These are phyloP conservation scores for Hirschioporus abietinus DNA, from an alignment of 768 basidiomycete genomes.

Conservation along the genomic window DNA sequence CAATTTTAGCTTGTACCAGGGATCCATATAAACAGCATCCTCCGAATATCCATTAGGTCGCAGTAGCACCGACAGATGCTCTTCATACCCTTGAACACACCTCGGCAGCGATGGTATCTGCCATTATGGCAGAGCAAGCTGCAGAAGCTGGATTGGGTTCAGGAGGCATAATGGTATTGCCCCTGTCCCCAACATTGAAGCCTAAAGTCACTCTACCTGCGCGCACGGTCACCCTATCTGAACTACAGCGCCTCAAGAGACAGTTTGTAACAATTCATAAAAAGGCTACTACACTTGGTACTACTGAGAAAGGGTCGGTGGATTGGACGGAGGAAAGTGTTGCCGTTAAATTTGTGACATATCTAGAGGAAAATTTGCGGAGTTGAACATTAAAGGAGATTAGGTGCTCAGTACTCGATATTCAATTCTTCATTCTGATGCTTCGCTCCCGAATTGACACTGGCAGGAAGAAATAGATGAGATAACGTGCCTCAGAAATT, in stretches of 20 bases:
- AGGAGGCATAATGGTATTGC: conserved; percentile 46
- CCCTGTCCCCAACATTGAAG: conserved; percentile 36
- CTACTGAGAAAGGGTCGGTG: conserved; percentile 68
- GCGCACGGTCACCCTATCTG: conserved; percentile 73
- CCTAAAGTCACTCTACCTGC: conserved; percentile 58
- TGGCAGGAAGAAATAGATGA: no score
- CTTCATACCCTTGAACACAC: conserved; percentile 81
- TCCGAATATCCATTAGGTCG: conserved; percentile 40
- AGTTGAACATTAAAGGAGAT: background rate
- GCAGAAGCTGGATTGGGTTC: conserved; percentile 40
- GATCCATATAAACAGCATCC: conserved; percentile 3
- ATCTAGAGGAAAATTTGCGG: conserved; percentile 65
- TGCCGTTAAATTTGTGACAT: conserved; percentile 61
- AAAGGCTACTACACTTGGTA: conserved; percentile 81
- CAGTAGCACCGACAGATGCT: conserved; percentile 84
- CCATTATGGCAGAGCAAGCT: conserved; percentile 61
- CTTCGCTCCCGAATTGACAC: background rate
- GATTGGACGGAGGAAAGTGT: conserved; percentile 75
- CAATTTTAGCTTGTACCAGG: background rate
- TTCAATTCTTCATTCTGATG: background rate
- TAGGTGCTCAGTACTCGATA: background rate
- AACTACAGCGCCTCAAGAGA: conserved; percentile 84
- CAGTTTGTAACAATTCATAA: conserved; percentile 90
- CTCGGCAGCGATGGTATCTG: conserved; percentile 61
- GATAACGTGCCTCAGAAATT: no score